phyloP scores from a whole-genome alignment of 2,329 filamentous ascomycete genomes.

The Dryadomyces quercivorus region DNA sequence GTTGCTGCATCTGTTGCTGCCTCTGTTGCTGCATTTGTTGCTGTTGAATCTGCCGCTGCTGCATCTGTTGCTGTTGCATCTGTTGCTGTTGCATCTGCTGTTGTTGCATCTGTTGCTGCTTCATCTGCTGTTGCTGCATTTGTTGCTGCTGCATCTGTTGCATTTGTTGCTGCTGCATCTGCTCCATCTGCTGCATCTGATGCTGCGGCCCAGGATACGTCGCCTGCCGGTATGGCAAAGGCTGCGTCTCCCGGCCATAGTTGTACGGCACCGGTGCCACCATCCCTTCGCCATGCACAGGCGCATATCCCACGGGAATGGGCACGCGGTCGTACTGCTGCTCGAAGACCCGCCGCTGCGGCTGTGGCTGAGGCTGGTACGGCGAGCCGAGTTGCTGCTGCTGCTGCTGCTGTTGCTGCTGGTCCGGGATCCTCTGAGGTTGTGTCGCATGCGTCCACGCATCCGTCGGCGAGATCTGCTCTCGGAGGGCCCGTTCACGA shows the following conservation, averaged over 20 bases:
- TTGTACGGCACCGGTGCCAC: conserved; percentile 18
- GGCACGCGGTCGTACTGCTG: conserved; percentile 25
- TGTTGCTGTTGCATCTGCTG: background rate
- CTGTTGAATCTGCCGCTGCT: too few species aligned
- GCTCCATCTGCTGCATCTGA: background rate
- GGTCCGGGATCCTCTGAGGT: background rate
- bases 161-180: background rate
- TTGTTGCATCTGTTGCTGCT: background rate
- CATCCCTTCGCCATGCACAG: conserved; percentile 24
- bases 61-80: too few species aligned
- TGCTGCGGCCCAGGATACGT: background rate
- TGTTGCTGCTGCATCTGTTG: too few species aligned
- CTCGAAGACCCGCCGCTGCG: conserved; percentile 11
- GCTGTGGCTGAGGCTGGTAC: background rate
- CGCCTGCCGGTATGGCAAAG: background rate
- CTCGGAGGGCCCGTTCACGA: conserved; percentile 6
- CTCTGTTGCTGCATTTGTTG: too few species aligned
- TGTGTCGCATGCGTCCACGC: background rate
- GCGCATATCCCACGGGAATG: conserved; percentile 23
- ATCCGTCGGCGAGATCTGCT: conserved; percentile 8
- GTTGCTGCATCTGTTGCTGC: background rate
- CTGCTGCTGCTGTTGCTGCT: conserved; percentile 4
- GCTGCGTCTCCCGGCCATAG: background rate
- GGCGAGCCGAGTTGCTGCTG: background rate
- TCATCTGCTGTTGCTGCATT: background rate